Percentiles rank a stretch among this genome's conserved stretches.
phyloP scores from a whole-genome alignment of 2,329 filamentous ascomycete species.

The Talaromyces sp. region DNA sequence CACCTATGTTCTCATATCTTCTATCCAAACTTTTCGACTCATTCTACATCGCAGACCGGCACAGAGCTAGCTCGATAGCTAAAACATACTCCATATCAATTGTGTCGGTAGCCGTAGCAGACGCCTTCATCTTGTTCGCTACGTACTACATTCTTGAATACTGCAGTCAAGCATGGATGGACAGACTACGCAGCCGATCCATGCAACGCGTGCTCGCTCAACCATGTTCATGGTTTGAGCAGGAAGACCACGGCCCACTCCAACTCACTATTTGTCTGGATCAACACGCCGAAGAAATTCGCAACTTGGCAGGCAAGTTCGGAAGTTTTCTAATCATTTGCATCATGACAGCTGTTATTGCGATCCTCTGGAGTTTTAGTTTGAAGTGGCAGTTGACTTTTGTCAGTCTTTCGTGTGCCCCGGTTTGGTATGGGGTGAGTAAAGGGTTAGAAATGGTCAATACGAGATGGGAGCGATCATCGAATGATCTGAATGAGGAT shows the following conservation, averaged over 20 bases:
- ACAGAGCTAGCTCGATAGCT: conserved; percentile 46
- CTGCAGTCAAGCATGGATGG: conserved; percentile 71
- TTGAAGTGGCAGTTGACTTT: conserved; percentile 77
- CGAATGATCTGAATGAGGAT: conserved; percentile 58
- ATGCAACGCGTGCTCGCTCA: conserved; percentile 68
- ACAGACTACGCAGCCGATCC: conserved; percentile 62
- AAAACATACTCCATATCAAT: conserved; percentile 66
- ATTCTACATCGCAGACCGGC: conserved; percentile 53
- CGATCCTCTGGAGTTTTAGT: conserved; percentile 66
- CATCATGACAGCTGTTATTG: conserved; percentile 60
- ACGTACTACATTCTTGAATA: conserved; percentile 68
- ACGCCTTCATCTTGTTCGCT: conserved; percentile 60
- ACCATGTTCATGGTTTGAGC: conserved; percentile 72
- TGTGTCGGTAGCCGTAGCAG: conserved; percentile 60
- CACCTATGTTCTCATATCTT: conserved; percentile 69
- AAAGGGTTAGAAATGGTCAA: conserved; percentile 61
- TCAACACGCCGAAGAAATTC: conserved; percentile 79
- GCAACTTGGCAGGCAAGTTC: conserved; percentile 74
- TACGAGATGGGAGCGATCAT: conserved; percentile 65
- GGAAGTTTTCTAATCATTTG: conserved; percentile 65
- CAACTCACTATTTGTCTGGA: conserved; percentile 69
- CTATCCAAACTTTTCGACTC: conserved; percentile 67
- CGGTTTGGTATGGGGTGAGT: conserved; percentile 62
- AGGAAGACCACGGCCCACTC: conserved; percentile 57
- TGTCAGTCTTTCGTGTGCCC: conserved; percentile 64